Evolutionary conservation across 2,329 filamentous ascomycete genomes (phyloP), one percentile per base, ranked within the genome.

Genomic region (Alternaria viburni): DNA sequence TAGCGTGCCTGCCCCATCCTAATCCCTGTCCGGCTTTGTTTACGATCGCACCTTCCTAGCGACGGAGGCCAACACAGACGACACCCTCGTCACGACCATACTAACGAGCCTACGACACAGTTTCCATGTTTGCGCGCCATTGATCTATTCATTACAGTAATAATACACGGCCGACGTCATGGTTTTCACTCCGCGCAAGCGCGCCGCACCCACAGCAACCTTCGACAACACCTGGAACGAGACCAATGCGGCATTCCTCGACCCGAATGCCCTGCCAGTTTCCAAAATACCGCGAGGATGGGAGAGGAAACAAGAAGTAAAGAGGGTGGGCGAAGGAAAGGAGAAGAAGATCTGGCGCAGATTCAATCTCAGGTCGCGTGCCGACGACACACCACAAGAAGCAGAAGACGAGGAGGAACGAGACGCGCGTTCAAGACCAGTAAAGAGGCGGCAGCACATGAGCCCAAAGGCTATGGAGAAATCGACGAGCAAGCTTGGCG

Each of bases 291-390:
- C 80, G 17, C 82, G 83, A 50, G 84, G 77, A 50, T 86, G 83
- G 83, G 84, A 86, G 59, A 80, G 84, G 54, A 80, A 79, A 59
- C 81, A 83, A 7, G 74, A 82, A 61, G 79, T 79, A 12, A 82
- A 82, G 12, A 77, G 79, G 57, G 66, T 70, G 19, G 68, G 72
- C 15, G 73, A 77, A 28, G 77, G 76, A 11, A 78, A 76, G 57
- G 76, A 80, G 19, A 81, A 81, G 65, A 84, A 83, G 67, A 81
- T 86, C 32, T 86, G 83, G 83, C 83, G 83, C 55, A 77, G 83
- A 61, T 77, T 79, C 64, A 72, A 71, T 32, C 69, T 77, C 12
- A 74, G 77, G 56, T 76, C 77, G 49, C 72, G 72, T 61, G 57
- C 65, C 54, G 25, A 65, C 45, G 65, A 68, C 41, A 68, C 61